These are phyloP conservation scores for Hypholoma sublateritium DNA, from an alignment of 768 basidiomycete species.

Conservation along the genomic window DNA sequence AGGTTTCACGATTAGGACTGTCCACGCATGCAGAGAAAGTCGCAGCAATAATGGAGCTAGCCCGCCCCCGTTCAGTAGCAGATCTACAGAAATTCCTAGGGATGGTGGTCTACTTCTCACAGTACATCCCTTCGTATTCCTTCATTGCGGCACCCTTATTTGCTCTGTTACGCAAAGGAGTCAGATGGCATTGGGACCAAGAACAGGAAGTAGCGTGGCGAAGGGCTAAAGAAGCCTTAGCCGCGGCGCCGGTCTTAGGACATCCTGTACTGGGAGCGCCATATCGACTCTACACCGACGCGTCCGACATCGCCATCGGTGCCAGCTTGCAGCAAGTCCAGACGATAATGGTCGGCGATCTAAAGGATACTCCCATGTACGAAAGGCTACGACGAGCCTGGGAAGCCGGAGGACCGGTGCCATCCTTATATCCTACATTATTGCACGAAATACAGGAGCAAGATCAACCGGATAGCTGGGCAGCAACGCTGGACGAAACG, in stretches of 20 bases:
- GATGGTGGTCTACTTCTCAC: not conserved
- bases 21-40: not conserved
- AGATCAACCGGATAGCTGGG: not conserved
- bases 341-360: too few relatives aligned
- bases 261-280: too few relatives aligned
- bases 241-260: too few relatives aligned
- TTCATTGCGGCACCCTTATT: not conserved
- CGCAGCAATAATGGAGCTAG: not conserved
- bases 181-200: not conserved
- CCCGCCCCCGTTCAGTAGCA: not conserved
- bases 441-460: not conserved
- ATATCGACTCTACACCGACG: too few relatives aligned
- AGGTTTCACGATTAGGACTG: not conserved
- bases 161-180: not conserved
- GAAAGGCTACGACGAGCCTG: too few relatives aligned
- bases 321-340: too few relatives aligned
- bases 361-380: too few relatives aligned
- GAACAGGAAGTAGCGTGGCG: not conserved
- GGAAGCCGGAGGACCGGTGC: not conserved
- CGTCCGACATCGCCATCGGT: too few relatives aligned
- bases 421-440: not conserved
- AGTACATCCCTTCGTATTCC: not conserved
- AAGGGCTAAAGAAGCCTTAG: too few relatives aligned
- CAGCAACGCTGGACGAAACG: constrained; percentile 21
- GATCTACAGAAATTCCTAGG: not conserved